These are phyloP conservation scores for Erysiphe pulchra DNA, from an alignment of 2,329 filamentous ascomycete species.

Conservation along the genomic window DNA sequence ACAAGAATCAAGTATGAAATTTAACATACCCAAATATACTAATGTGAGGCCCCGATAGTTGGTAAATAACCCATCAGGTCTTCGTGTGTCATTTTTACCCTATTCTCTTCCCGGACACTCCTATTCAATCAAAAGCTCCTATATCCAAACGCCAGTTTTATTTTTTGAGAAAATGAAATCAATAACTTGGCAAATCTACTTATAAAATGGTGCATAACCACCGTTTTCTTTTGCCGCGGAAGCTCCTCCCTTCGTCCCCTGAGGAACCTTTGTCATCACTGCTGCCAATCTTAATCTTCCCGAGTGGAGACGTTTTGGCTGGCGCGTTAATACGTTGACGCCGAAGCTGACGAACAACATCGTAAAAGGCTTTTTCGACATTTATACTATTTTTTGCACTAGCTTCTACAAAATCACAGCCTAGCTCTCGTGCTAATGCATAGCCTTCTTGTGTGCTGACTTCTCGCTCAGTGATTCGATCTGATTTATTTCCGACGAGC, in stretches of 20 bases:
- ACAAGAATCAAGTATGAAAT: too few species aligned
- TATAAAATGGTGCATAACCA: constrained; percentile 14
- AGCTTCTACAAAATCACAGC: constrained; percentile 90
- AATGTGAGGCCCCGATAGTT: too few species aligned
- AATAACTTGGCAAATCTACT: constrained; percentile 1
- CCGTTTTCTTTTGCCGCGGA: constrained; percentile 7
- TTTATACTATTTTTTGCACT: constrained; percentile 97
- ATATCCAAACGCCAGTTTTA: too few species aligned
- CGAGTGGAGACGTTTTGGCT: constrained; percentile 4
- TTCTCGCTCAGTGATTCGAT: constrained; percentile 82
- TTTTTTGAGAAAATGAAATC: too few species aligned
- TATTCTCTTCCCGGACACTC: too few species aligned
- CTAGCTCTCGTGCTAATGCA: constrained; percentile 69
- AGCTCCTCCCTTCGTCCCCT: constrained; percentile 9
- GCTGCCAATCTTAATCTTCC: constrained; percentile 7
- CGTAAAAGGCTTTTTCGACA: constrained; percentile 94
- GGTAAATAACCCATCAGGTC: too few species aligned
- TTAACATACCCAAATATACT: too few species aligned
- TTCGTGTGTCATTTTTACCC: too few species aligned
- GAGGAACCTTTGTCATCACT: constrained; percentile 6
- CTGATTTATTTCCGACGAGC: constrained; percentile 97
- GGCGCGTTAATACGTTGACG: constrained; percentile 38
- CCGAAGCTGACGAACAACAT: constrained; percentile 77
- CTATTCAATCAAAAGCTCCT: too few species aligned
- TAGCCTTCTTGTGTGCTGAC: constrained; percentile 92